Conservation (phyloP, 1,284 basidiomycete genomes). For the Ganoderma resinaceum region DNA sequence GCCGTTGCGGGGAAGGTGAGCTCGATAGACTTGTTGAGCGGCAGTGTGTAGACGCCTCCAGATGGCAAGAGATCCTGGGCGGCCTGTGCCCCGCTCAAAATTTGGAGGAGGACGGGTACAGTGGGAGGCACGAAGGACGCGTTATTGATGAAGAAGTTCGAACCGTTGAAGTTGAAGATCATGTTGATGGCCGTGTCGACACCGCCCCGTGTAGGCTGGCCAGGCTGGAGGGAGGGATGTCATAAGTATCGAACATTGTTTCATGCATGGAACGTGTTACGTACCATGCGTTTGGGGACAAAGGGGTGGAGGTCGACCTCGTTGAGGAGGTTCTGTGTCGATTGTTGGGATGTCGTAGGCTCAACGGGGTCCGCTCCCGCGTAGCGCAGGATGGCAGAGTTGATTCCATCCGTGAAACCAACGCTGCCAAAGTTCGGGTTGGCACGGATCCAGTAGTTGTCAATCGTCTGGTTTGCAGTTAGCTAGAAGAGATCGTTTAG, state of each 20-base stretch:
- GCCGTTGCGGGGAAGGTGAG: constrained; percentile 40
- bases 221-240: constrained; percentile 34
- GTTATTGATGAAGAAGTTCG: constrained; percentile 38
- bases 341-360: constrained; percentile 41
- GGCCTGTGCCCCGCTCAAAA: constrained; percentile 36
- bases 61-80: constrained; percentile 40
- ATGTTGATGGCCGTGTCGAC: constrained; percentile 41
- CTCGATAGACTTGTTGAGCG: constrained; percentile 42
- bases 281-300: constrained; percentile 14
- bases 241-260: neutral
- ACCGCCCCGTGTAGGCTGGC: constrained; percentile 34
- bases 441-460: constrained; percentile 32
- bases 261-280: neutral
- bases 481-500: constrained; percentile 14
- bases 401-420: constrained; percentile 47
- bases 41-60: constrained; percentile 41
- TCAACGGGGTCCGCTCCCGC: constrained; percentile 52
- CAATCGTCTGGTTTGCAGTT: constrained; percentile 23
- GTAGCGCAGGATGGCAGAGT: constrained; percentile 38
- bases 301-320: constrained; percentile 39
- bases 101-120: constrained; percentile 39
- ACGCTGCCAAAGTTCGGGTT: constrained; percentile 41
- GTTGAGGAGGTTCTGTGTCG: constrained; percentile 32
- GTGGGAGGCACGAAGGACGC: constrained; percentile 35
- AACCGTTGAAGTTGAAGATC: constrained; percentile 27